Base-by-base conservation (phyloP, 495 filamentous ascomycete species). In the Penicillium manginii region DNA sequence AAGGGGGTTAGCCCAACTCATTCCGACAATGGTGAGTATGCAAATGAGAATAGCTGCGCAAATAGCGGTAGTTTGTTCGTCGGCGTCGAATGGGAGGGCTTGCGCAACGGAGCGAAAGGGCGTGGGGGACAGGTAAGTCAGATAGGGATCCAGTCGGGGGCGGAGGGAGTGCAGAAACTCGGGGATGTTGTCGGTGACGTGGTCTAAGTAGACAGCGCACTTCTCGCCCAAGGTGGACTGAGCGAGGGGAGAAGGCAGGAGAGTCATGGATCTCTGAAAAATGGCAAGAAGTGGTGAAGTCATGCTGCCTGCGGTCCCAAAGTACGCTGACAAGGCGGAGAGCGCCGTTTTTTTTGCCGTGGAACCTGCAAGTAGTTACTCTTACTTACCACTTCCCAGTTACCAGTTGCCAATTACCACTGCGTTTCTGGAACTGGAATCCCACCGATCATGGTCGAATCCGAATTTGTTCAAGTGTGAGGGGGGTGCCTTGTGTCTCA, bases 1-100 rank as follows among this genome's bases (percentile, higher is more conserved):
- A 42, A 82, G 70, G 69, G 83, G 86, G 61, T 81, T 82, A 71
- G 83, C 84, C 73, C 88, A 85, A 57, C 80, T 83, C 88, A 90
- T 88, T 59, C 70, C 79, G 61, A 74, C 68, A 67, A 85, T 69
- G 33, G 78, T 69, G 53, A 78, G 58, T 51, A 84, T 58, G 35
- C 82, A 70, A 54, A 71, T 43, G 45, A 86, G 72, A 42, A 88
- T 46, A 50, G 80, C 59, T 18, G 62, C 54, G 47, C 57, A 49
- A 53, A 72, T 32, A 18, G 64, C 55, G 29, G 52, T 33, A 3
- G 58, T 61, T 35, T 64, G 60, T 52, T 72, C 60, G 55, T 71
- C 67, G 39, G 54, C 45, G 62, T 66, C 55, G 49, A 70, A 63
- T 51, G 69, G 69, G 26, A 64, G 67, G 52, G 62, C 63, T 51